A percentile compares a stretch with the other conserved stretches of the same genome.
Evolutionary conservation across 2,329 filamentous ascomycete genomes (phyloP).

Genomic region (Pyrenophora teres): DNA sequence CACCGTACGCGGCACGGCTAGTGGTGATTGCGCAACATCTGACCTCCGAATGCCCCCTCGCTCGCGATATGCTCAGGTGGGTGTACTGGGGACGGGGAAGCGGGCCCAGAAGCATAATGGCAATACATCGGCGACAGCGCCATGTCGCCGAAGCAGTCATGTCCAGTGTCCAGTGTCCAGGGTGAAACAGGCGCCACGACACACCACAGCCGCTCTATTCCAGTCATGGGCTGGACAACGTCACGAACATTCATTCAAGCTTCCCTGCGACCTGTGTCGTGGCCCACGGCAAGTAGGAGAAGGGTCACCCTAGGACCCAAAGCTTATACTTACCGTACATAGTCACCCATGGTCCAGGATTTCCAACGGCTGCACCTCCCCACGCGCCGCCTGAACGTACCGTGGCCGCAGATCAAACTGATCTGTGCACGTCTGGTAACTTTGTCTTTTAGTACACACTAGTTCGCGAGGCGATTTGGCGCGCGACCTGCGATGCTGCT

Average conservation of each 20-base stretch:
- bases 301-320: constrained; percentile 15
- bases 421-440: constrained; percentile 27
- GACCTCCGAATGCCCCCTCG: constrained; percentile 11
- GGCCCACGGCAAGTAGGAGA: constrained; percentile 14
- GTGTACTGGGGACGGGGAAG: constrained; percentile 19
- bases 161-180: neutral
- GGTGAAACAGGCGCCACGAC: constrained; percentile 13
- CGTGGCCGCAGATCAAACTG: constrained; percentile 41
- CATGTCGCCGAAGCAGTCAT: constrained; percentile 13
- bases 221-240: constrained; percentile 2
- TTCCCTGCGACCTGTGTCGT: constrained; percentile 20
- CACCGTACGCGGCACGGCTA: constrained; percentile 14
- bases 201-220: constrained; percentile 2
- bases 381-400: constrained; percentile 36
- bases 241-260: constrained; percentile 8
- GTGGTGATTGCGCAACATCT: constrained; percentile 22
- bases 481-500: constrained; percentile 11
- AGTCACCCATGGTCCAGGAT: constrained; percentile 24
- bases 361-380: constrained; percentile 34
- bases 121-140: constrained; percentile 14
- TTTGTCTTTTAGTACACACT: constrained; percentile 26
- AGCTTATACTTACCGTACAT: constrained; percentile 25
- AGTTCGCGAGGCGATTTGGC: constrained; percentile 30
- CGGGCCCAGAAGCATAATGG: constrained; percentile 18
- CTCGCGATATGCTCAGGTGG: constrained; percentile 3